Conservation (phyloP, 768 basidiomycete species). For the Phlebiopsis gigantea region DNA sequence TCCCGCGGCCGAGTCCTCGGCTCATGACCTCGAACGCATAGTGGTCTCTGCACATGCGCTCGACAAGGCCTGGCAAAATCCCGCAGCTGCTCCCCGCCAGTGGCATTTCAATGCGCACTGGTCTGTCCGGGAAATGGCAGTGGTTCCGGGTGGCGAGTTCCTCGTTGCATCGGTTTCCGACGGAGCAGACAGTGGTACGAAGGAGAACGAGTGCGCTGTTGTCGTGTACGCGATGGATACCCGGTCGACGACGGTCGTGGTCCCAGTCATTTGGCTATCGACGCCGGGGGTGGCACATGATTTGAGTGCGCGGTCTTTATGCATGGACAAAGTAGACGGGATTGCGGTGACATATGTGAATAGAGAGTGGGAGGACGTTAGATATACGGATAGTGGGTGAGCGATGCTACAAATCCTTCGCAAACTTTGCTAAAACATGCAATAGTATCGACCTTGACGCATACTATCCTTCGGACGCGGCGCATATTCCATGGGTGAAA, state of each 20-base stretch:
- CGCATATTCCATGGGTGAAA: too few relatives aligned
- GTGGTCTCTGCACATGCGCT: neutral
- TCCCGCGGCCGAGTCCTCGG: neutral
- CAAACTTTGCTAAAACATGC: neutral
- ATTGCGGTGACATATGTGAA: neutral
- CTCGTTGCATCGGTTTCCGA: neutral
- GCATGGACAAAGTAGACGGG: neutral
- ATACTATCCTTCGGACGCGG: too few relatives aligned
- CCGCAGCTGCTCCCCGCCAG: neutral
- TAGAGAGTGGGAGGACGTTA: neutral
- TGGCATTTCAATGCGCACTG: neutral
- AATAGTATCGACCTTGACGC: neutral
- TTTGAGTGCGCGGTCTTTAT: neutral
- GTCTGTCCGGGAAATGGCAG: neutral
- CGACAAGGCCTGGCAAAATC: neutral
- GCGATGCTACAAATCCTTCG: neutral
- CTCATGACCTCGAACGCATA: neutral
- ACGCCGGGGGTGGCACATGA: neutral
- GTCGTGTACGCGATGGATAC: neutral
- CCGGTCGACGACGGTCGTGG: neutral
- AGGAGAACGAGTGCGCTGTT: neutral
- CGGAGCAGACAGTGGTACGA: neutral
- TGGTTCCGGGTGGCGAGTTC: neutral
- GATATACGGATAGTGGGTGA: neutral
- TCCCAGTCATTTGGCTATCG: neutral